Evolutionary conservation across 139 green algal species (phyloP).

Genomic region (Chara braunii): DNA sequence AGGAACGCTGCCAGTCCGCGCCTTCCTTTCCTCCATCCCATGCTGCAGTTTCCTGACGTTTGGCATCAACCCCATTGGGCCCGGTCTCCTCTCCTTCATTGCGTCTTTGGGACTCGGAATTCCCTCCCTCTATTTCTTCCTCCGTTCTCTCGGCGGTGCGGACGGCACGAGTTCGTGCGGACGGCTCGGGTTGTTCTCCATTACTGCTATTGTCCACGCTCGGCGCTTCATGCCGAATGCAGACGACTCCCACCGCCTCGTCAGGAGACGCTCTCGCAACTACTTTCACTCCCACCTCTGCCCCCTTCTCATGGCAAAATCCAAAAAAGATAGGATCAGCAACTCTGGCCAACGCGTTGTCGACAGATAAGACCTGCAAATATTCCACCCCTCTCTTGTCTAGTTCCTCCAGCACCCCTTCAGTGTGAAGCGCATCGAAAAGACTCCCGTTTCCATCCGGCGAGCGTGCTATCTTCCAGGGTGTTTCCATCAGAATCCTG

Average conservation of each 20-base stretch:
- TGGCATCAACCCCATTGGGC: no score
- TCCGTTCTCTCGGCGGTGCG: no score
- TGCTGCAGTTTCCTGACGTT: no score
- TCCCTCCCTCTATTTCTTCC: no score
- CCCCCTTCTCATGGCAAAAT: conserved; percentile 23
- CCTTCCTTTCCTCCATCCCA: no score
- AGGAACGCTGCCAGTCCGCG: not conserved
- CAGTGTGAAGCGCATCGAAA: conserved; percentile 42
- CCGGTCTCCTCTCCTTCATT: no score
- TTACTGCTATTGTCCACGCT: no score
- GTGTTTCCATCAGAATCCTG: conserved; percentile 59
- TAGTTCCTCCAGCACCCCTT: not conserved
- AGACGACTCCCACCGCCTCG: conserved; percentile 40
- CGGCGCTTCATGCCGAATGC: no score
- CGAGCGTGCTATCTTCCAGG: conserved; percentile 29
- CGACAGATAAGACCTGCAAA: conserved; percentile 36
- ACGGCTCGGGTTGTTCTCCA: no score
- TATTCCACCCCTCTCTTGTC: conserved; percentile 7
- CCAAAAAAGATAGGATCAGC: conserved; percentile 40
- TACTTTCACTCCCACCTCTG: conserved; percentile 29
- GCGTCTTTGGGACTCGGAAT: no score
- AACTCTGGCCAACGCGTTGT: conserved; percentile 35
- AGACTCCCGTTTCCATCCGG: conserved; percentile 93
- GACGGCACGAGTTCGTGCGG: no score
- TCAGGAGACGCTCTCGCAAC: conserved; percentile 24